These are phyloP conservation scores for Mucor velutinosus DNA, from an alignment of 371 early-diverging fungal species.

Conservation along the genomic window DNA sequence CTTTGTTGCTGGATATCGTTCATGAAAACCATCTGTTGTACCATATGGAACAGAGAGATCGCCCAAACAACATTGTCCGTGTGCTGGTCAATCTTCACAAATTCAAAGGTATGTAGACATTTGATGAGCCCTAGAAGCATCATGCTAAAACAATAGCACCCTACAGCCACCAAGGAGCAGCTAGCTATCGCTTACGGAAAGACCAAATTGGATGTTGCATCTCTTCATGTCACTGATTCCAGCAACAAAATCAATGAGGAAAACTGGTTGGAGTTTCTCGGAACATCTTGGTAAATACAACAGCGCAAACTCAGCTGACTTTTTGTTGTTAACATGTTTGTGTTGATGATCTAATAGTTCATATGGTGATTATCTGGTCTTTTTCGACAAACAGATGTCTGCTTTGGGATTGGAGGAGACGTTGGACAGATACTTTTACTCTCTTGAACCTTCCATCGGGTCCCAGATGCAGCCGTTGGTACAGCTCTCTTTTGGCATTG, in stretches of 20 bases:
- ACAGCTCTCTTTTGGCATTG: conserved; percentile 45
- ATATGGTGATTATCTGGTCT: conserved; percentile 34
- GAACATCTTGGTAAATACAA: conserved; percentile 28
- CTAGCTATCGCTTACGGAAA: conserved; percentile 18
- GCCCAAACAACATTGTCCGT: conserved; percentile 36
- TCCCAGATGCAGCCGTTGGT: conserved; percentile 44
- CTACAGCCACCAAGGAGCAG: conserved; percentile 22
- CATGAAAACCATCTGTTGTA: conserved; percentile 33
- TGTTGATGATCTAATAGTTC: conserved; percentile 4
- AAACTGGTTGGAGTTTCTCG: conserved; percentile 41
- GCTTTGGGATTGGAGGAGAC: conserved; percentile 27
- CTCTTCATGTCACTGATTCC: conserved; percentile 11
- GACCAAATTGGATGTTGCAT: conserved; percentile 3
- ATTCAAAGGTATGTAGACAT: conserved; percentile 28
- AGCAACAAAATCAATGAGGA: conserved; percentile 18
- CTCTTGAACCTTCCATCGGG: conserved; percentile 30
- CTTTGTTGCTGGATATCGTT: conserved; percentile 14
- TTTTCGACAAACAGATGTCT: conserved; percentile 34
- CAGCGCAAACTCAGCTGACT: conserved; percentile 13
- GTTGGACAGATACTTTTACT: conserved; percentile 28
- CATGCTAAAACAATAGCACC: neutral
- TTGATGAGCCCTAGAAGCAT: neutral
- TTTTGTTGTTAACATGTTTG: conserved; percentile 6
- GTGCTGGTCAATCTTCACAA: conserved; percentile 35
- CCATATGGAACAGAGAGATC: conserved; percentile 41